A percentile compares a stretch with the other conserved stretches of the same genome.
Evolutionary conservation across 169 alveolate genomes (phyloP).

Genomic region (Plasmodium gaboni): DNA sequence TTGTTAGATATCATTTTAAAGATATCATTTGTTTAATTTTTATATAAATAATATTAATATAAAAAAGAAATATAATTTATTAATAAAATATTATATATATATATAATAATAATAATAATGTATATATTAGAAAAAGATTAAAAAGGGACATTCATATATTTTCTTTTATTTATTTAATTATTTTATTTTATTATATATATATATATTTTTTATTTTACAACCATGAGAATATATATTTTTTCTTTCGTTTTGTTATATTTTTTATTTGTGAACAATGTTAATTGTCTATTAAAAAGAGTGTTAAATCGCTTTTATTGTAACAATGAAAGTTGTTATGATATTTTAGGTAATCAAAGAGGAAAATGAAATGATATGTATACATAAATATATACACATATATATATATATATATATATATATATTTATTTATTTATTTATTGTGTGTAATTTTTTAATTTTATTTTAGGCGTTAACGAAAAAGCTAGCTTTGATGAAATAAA

Average conservation of each 20-base stretch:
- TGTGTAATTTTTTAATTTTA: not conserved
- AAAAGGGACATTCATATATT: no score
- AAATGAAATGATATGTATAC: not conserved
- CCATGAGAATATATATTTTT: constrained; percentile 30
- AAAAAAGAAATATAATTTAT: no score
- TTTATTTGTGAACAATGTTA: constrained; percentile 33
- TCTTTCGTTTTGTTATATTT: constrained; percentile 16
- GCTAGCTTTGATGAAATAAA: constrained; percentile 19
- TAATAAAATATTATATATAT: no score
- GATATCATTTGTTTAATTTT: no score
- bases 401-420: not conserved
- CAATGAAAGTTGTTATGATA: constrained; percentile 42
- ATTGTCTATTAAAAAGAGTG: constrained; percentile 41
- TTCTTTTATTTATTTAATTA: no score
- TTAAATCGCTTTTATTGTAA: constrained; percentile 45
- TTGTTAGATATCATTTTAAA: no score
- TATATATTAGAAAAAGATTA: no score
- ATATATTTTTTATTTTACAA: not conserved
- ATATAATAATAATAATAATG: no score
- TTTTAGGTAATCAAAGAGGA: constrained; percentile 38
- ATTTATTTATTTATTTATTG: not conserved
- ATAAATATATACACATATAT: no score
- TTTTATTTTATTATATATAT: no score
- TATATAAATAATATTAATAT: no score
- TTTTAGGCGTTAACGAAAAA: constrained; percentile 22